Evolutionary conservation across 176 grass and related monocot species (phyloP).

Genomic region (Bolboschoenus planiculmis): DNA sequence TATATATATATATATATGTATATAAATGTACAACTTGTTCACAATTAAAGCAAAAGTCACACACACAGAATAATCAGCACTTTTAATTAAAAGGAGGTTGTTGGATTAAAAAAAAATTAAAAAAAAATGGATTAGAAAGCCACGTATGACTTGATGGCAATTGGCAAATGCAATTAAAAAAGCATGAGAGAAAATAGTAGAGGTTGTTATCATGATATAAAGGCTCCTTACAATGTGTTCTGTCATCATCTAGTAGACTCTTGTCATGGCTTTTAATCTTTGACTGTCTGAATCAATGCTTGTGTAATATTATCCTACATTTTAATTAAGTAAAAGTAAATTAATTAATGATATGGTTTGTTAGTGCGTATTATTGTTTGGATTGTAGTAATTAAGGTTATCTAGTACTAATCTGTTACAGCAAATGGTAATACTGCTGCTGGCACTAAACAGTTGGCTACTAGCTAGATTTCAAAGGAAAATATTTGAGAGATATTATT

Average conservation of each 20-base stretch:
- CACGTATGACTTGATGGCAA: slow-evolving; percentile 8
- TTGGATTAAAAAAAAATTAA: not conserved
- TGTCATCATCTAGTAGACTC: not conserved
- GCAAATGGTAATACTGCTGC: not conserved
- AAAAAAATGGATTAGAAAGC: not conserved
- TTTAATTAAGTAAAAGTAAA: not conserved
- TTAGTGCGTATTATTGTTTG: not conserved
- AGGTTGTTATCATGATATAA: slow-evolving; percentile 16
- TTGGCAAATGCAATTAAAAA: slow-evolving; percentile 16
- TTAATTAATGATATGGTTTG: not conserved
- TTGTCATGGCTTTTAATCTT: not conserved
- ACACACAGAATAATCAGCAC: not conserved
- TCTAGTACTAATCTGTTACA: not conserved
- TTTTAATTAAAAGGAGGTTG: not conserved
- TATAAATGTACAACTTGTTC: not conserved
- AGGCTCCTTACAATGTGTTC: not conserved
- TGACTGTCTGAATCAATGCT: not conserved
- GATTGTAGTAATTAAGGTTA: not conserved
- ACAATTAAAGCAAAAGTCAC: not conserved
- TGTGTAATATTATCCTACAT: not conserved
- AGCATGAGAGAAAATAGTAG: not conserved
- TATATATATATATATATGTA: too few species aligned
- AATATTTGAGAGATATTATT: too few species aligned
- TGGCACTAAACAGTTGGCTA: not conserved
- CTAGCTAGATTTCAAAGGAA: too few species aligned